Base-by-base conservation (phyloP, 495 filamentous ascomycete genomes). In the Letharia lupina region DNA sequence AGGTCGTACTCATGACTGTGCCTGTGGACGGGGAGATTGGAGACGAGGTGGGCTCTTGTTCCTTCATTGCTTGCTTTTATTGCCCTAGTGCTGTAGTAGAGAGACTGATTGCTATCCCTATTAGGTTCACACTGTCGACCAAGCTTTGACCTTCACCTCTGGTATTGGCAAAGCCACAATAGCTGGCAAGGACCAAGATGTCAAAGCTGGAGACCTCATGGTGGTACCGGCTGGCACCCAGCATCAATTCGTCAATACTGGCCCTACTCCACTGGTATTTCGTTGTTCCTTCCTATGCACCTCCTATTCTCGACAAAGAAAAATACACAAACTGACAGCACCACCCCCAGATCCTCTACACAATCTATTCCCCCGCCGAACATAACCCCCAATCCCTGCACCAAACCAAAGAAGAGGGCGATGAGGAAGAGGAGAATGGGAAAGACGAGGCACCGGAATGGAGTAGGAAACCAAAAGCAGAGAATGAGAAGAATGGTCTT, bases 201-300 rank as follows among this genome's bases (percentile, higher is more conserved):
- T 87, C 61, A 79, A 81, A 60, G 83, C 83, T 2, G 80, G 82
- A 39, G 85, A 87, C 67, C 78, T 87, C 64, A 82, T 87, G 64
- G 79, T 87, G 54, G 85, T 88, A 9, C 85, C 86, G 0, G 85
- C 85, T 1, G 84, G 85, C 0, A 87, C 85, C 15, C 82, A 86
- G 73, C 86, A 88, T 70, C 84, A 87, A 69, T 87, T 88, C 68
- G 73, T 87, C n/a, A 87, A 86, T 67, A 83, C 76, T 28, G 83
- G 70, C 15, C 64, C 70, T 6, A 71, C 69, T 13, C 69, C 69
- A 4, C 33, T 70, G 33, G 67, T 69, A 65, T 2, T n/a, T n/a
- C 8, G 4, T 18, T 47, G 39, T 20, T 41, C n/a, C 28, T 41
- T 48, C 11, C 37, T 20, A 56, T 47, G 2, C 37, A 13, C n/a